A percentile compares a stretch with the other conserved stretches of the same genome.
Evolutionary conservation across 805 yeast genomes (phyloP).

Genomic region (Schwanniomyces sp.): DNA sequence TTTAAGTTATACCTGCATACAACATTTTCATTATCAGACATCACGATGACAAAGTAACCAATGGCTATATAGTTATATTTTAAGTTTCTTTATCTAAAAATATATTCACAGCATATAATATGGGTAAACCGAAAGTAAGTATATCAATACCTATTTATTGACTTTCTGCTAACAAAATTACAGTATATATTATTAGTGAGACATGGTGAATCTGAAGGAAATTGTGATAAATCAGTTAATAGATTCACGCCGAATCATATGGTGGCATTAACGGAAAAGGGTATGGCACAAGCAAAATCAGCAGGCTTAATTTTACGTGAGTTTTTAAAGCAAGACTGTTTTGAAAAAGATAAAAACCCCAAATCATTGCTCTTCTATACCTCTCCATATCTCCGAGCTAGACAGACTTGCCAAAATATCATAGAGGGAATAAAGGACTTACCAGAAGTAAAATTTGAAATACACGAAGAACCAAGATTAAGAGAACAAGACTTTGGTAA

Average conservation of each 20-base stretch:
- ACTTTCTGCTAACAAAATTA: conserved; percentile 7
- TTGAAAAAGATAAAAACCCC: conserved; percentile 14
- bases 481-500: conserved; percentile 96
- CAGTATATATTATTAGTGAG: conserved; percentile 76
- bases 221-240: conserved; percentile 81
- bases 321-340: conserved; percentile 27
- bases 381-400: conserved; percentile 81
- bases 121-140: conserved; percentile 37
- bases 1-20: neutral
- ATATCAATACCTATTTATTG: neutral
- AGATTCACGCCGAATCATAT: conserved; percentile 76
- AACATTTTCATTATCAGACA: neutral
- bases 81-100: neutral
- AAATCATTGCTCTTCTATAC: conserved; percentile 70
- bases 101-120: conserved; percentile 5
- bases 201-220: conserved; percentile 93
- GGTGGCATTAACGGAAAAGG: conserved; percentile 69
- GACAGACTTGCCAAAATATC: conserved; percentile 79
- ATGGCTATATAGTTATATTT: neutral
- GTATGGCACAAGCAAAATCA: conserved; percentile 60
- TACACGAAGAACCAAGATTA: conserved; percentile 86
- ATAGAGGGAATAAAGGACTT: conserved; percentile 54
- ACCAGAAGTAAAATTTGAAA: conserved; percentile 45
- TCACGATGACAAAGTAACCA: no score
- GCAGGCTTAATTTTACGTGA: conserved; percentile 58